These are phyloP conservation scores for Pigoraptor vietnamica DNA, from an alignment of 78 protist species.

Conservation along the genomic window DNA sequence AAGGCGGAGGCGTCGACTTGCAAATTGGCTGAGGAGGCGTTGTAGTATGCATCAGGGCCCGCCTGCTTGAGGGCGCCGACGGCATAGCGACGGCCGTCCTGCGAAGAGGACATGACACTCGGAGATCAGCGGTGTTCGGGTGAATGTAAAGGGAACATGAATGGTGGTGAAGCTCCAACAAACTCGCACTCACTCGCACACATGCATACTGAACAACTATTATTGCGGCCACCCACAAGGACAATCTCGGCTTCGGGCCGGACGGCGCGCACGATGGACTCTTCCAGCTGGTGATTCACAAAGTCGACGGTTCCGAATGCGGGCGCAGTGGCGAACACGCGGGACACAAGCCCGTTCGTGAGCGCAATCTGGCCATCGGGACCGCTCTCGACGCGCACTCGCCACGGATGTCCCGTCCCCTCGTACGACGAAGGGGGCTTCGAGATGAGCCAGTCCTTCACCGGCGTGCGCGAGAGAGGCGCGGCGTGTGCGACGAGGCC, in stretches of 20 bases:
- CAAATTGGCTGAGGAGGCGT: background rate
- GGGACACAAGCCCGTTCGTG: constrained; percentile 7
- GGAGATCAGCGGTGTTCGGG: too few relatives aligned
- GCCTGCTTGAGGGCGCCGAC: background rate
- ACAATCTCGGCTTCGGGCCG: background rate
- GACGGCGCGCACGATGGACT: constrained; percentile 8
- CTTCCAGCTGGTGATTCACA: background rate
- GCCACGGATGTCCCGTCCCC: background rate
- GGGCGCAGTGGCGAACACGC: background rate
- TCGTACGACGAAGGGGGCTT: background rate
- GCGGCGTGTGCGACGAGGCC: too few relatives aligned
- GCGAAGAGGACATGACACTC: background rate
- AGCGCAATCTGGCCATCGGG: background rate
- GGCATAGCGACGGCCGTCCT: background rate
- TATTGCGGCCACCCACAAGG: background rate
- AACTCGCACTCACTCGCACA: background rate
- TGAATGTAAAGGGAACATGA: background rate
- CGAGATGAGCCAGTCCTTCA: background rate
- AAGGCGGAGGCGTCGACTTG: background rate
- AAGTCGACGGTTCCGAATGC: constrained; percentile 16
- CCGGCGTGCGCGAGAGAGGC: background rate
- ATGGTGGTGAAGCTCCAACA: background rate
- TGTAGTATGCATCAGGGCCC: background rate
- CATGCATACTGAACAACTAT: too few relatives aligned
- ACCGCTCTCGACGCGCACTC: background rate